Percentiles rank a stretch among this genome's conserved stretches.
phyloP scores from a whole-genome alignment of 2,329 filamentous ascomycete genomes.

The Cercospora citrullina region DNA sequence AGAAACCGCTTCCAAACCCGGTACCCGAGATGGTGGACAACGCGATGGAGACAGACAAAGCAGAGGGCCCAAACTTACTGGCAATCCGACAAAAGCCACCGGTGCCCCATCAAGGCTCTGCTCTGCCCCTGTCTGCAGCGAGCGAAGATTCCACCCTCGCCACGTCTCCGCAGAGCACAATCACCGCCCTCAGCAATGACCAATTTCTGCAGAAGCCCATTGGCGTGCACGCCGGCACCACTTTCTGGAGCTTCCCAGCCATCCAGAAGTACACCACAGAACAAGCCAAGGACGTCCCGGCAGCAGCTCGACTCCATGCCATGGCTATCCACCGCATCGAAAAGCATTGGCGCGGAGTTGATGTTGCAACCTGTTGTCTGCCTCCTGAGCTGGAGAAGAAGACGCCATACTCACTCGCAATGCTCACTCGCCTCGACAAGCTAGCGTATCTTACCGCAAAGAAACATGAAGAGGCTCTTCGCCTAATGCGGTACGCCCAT shows the following conservation, averaged over 20 bases:
- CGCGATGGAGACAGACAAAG: neutral
- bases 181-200: neutral
- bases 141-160: neutral
- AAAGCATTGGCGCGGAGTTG: conserved; percentile 4
- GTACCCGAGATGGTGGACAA: neutral
- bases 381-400: conserved; percentile 7
- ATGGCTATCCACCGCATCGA: neutral
- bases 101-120: neutral
- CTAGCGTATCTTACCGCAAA: neutral
- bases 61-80: neutral
- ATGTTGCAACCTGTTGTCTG: neutral
- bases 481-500: neutral
- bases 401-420: conserved; percentile 19
- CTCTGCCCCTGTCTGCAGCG: neutral
- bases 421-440: neutral
- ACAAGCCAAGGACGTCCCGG: neutral
- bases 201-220: neutral
- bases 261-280: neutral
- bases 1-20: neutral
- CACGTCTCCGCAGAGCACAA: neutral
- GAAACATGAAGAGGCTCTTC: neutral
- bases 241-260: neutral
- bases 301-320: neutral
- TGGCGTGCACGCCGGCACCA: neutral
- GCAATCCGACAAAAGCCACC: neutral